Evolutionary conservation across 1,284 basidiomycete species (phyloP).

Genomic region (Tilletia setariae): DNA sequence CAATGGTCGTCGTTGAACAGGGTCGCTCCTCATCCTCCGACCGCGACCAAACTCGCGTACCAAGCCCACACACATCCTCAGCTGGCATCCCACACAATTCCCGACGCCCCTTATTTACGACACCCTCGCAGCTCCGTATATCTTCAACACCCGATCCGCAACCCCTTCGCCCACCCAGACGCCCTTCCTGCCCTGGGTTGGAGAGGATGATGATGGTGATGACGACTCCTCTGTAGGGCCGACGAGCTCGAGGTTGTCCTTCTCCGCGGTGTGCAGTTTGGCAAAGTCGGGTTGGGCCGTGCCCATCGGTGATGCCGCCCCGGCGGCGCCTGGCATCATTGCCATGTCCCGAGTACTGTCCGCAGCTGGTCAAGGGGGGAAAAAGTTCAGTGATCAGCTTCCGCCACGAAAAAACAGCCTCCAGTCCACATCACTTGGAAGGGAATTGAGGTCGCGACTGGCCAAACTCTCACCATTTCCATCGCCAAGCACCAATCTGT

Average conservation of each 20-base stretch:
- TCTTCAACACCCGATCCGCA: conserved; percentile 45
- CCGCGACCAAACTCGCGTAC: too few species aligned
- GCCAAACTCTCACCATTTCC: conserved; percentile 82
- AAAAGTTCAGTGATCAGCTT: conserved; percentile 18
- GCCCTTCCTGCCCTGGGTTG: background rate
- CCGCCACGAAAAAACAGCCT: conserved; percentile 22
- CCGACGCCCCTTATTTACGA: background rate
- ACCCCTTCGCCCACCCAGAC: conserved; percentile 52
- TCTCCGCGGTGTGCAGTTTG: conserved; percentile 87
- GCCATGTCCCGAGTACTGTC: conserved; percentile 54
- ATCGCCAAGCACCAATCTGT: conserved; percentile 84
- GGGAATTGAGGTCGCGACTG: too few species aligned
- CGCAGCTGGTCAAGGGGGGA: conserved; percentile 34
- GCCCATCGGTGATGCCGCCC: conserved; percentile 19
- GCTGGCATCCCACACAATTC: background rate
- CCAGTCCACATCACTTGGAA: background rate
- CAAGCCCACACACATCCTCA: too few species aligned
- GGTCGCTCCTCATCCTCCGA: too few species aligned
- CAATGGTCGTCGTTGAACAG: too few species aligned
- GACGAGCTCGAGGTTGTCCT: conserved; percentile 86
- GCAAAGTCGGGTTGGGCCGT: conserved; percentile 64
- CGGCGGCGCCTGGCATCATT: conserved; percentile 30
- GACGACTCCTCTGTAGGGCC: conserved; percentile 59
- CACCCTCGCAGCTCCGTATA: conserved; percentile 26
- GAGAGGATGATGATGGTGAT: background rate